Conservation (phyloP, 2,329 filamentous ascomycete species). For the Clarireedia homoeocarpa region DNA sequence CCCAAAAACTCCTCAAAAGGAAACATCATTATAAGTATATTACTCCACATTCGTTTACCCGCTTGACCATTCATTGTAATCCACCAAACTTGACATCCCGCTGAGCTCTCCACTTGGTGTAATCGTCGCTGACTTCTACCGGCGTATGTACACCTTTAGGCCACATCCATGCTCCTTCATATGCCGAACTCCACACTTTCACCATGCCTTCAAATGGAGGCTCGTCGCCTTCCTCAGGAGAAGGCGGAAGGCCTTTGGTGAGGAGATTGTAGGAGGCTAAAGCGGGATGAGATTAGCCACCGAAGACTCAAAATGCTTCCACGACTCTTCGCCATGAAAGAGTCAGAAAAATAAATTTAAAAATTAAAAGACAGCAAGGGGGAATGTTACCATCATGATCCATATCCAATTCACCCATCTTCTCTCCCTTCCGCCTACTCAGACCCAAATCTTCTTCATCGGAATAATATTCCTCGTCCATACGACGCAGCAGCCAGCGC, state of each 20-base stretch:
- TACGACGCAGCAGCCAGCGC: not conserved
- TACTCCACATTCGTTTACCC: no score
- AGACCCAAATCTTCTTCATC: not conserved
- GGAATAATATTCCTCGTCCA: not conserved
- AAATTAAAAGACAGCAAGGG: not conserved
- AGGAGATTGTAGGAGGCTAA: not conserved
- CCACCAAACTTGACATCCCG: not conserved
- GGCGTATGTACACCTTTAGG: not conserved
- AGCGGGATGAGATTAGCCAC: no score
- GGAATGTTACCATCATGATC: not conserved
- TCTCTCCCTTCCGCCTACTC: not conserved
- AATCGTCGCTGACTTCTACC: not conserved
- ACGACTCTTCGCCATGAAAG: no score
- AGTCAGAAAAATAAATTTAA: no score
- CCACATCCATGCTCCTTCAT: conserved; percentile 1
- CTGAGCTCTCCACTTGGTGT: conserved; percentile 1
- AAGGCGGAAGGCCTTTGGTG: not conserved
- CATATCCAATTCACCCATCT: not conserved
- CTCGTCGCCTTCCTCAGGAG: not conserved
- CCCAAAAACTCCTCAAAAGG: no score
- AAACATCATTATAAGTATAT: no score
- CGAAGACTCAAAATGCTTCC: not conserved
- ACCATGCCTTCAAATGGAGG: conserved; percentile 3
- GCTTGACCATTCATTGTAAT: not conserved
- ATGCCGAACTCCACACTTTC: not conserved